These are phyloP conservation scores for Wickerhamomyces tratensis DNA, from an alignment of 805 yeast species.

Conservation along the genomic window DNA sequence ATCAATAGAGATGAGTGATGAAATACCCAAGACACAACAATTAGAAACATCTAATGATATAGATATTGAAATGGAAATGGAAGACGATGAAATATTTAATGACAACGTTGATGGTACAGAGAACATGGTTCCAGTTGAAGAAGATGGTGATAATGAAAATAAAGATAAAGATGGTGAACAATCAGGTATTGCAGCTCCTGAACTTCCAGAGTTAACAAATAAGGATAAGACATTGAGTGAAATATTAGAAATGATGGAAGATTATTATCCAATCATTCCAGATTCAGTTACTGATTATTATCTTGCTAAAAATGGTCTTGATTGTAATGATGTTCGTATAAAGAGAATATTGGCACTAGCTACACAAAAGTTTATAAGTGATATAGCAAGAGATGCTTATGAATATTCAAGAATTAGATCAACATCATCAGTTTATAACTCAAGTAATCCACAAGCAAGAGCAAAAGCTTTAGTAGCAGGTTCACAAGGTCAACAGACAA, in stretches of 20 bases:
- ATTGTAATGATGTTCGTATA: conserved; percentile 65
- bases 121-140: conserved; percentile 11
- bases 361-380: conserved; percentile 90
- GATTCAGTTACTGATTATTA: conserved; percentile 95
- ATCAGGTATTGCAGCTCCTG: conserved; percentile 16
- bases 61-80: conserved; percentile 17
- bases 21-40: background rate
- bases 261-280: conserved; percentile 91
- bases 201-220: conserved; percentile 58
- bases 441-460: conserved; percentile 78
- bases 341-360: conserved; percentile 87
- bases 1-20: background rate
- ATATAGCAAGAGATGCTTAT: conserved; percentile 93
- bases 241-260: conserved; percentile 82
- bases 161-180: conserved; percentile 5
- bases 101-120: conserved; percentile 5
- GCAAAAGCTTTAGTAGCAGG: conserved; percentile 73
- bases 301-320: conserved; percentile 75
- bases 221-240: conserved; percentile 80
- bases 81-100: conserved; percentile 18
- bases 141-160: conserved; percentile 8
- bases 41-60: conserved; percentile 2
- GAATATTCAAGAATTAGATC: conserved; percentile 91
- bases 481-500: conserved; percentile 31
- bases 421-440: conserved; percentile 75